Percentiles rank a stretch among this genome's conserved stretches.
Conservation (phyloP, 2,329 filamentous ascomycete species). For the Monosporascus sp. region DNA sequence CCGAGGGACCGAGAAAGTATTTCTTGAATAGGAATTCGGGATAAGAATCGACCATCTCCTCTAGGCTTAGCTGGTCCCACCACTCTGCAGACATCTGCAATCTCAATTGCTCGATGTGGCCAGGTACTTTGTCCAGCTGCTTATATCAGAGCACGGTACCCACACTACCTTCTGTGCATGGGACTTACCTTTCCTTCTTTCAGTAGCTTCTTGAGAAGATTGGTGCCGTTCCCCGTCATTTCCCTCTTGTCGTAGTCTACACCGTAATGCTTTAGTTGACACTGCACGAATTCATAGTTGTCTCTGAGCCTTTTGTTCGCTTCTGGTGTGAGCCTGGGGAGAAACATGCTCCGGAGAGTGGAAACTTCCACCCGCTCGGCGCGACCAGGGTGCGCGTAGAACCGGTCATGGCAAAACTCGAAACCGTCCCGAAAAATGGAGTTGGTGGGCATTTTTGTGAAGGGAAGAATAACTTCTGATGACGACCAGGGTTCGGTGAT, state of each 20-base stretch:
- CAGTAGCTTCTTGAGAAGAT: slow-evolving; percentile 10
- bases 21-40: slow-evolving; percentile 8
- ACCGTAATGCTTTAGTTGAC: slow-evolving; percentile 12
- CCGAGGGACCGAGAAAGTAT: slow-evolving; percentile 10
- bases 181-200: slow-evolving; percentile 5
- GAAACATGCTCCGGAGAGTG: slow-evolving; percentile 7
- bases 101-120: slow-evolving; percentile 7
- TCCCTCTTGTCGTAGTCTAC: slow-evolving; percentile 7
- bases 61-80: slow-evolving; percentile 6
- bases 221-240: slow-evolving; percentile 7
- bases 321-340: slow-evolving; percentile 7
- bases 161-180: neutral
- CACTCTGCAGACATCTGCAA: slow-evolving; percentile 10
- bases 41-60: slow-evolving; percentile 1
- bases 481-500: too few species aligned
- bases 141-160: neutral
- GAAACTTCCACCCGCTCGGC: slow-evolving; percentile 1
- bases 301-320: slow-evolving; percentile 4
- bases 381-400: slow-evolving; percentile 1
- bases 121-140: slow-evolving; percentile 11
- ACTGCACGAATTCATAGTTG: slow-evolving; percentile 2
- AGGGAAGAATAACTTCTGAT: neutral
- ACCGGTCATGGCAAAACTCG: slow-evolving; percentile 2
- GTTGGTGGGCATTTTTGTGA: slow-evolving; percentile 2
- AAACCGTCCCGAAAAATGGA: slow-evolving; percentile 8